Base-by-base conservation (phyloP, 169 alveolate species). In the Plasmodium relictum region DNA sequence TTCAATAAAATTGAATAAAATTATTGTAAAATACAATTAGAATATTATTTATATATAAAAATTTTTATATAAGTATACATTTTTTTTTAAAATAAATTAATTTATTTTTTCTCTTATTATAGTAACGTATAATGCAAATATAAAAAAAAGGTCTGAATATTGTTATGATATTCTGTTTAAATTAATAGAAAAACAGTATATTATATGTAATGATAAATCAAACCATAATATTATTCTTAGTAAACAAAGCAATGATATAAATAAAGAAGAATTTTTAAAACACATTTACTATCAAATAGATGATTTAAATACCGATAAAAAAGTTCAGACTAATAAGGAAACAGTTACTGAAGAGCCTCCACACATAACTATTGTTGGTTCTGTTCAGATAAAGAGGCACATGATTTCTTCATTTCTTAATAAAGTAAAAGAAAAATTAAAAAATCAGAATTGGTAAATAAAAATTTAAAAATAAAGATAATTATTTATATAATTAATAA, bases 361-460 rank as follows among this genome's bases (percentile, higher is more conserved):
- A 41, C 90, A 80, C 44, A 68, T 80, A 52, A 80, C 83, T 14
- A 80, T 80, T 26, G 71, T 71, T 18, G 90, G 59, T 50, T 42
- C 83, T 20, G 71, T 80, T 42, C 68, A 80, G n/a, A 54, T 80
- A 31, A 80, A 80, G 45, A 68, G 50, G 62, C 62, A 80, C 59
- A 80, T 80, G 90, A 80, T 80, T 54, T 10, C 41, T 10, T 56
- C 90, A 6, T 80, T 80, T 41, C 44, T 80, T 50, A 18, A 44
- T 6, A 80, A 80, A 70, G 54, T 80, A 80, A 41, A 62, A 31
- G 83, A 80, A 56, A 72, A 41, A 9, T 59, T 80, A 26, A 26
- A 80, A 54, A 80, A 56, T 6, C 90, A 80, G 41, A 66, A 61
- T 20, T 37, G 90, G 90, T 80, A 52, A 71, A 24, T 12, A 39